Evolutionary conservation across 2,329 filamentous ascomycete genomes (phyloP), one percentile per base, ranked within the genome.

Genomic region (Aspergillus fructus): DNA sequence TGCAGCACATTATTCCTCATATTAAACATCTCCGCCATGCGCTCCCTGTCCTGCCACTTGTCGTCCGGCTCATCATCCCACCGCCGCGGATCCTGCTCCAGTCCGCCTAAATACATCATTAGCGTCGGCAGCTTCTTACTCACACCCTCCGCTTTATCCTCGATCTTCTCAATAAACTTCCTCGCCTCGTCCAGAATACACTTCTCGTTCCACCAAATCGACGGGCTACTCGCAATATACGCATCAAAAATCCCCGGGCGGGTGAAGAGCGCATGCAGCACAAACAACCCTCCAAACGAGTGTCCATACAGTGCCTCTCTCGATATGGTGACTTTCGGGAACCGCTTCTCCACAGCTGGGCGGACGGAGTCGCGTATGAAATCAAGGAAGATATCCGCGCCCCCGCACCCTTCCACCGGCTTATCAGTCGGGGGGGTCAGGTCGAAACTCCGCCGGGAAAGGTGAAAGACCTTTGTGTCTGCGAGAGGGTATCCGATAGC

Each of bases 281-380:
- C 70, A 42, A 82, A 81, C 3, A 83, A 65, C 0, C 80, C 80
- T 1, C 79, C 79, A 24, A 79, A 81, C 0, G 80, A 83, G 58
- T 83, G 80, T 0, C 80, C 80, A 49, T 74, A 81, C 0, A 83
- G 70, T 0, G 76, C 80, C 58, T 78, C 78, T 19, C 75, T 71
- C 0, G 71, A 67, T 12, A 74, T 15, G 4, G 37, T 33, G 3
- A 59, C 17, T 3, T 42, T 27, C 1, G 52, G 56, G n/a, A 51
- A 55, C 5, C 19, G 30, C 34, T 49, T 23, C 11, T 13, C 17
- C 3, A 59, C 48, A 4, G 47, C 41, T 1, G 56, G 56, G 0
- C 48, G 34, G 3, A 59, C 51, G 4, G 34, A 34, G 17, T 43
- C 17, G 4, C 17, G 41, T 37, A 59, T 49, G 27, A 59, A 59